Evolutionary conservation across 441 rosid species (phyloP).

Genomic region (Kokia cookei): DNA sequence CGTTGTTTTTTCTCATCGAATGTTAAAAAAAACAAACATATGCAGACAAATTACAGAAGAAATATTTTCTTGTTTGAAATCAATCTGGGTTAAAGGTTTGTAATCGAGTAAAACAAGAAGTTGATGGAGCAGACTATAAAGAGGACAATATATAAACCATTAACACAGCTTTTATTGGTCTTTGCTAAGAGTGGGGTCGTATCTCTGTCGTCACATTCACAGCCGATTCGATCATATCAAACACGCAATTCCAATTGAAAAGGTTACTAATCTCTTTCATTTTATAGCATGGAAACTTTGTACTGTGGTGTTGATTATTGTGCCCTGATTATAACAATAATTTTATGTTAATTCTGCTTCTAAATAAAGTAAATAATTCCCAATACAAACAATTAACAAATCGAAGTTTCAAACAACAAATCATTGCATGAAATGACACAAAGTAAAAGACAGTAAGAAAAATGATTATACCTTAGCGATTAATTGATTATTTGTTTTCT

Average conservation of each 20-base stretch:
- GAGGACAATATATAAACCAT: too few species aligned
- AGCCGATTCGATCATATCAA: neutral
- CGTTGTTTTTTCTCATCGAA: neutral
- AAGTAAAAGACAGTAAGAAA: neutral
- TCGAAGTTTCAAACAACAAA: neutral
- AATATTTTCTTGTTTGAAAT: too few species aligned
- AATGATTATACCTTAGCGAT: neutral
- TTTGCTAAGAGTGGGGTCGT: neutral
- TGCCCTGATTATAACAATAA: neutral
- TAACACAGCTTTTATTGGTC: neutral
- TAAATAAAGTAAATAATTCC: neutral
- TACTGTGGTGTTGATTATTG: neutral
- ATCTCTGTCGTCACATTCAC: neutral
- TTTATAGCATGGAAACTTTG: neutral
- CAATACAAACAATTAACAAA: neutral
- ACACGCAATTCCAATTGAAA: neutral
- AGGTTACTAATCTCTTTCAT: neutral
- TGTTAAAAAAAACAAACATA: neutral
- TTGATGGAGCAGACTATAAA: neutral
- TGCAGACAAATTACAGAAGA: neutral
- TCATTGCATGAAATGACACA: neutral
- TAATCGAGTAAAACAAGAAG: neutral
- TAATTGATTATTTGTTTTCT: neutral
- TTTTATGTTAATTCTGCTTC: neutral
- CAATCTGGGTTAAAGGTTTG: too few species aligned